Evolutionary conservation across 2,329 filamentous ascomycete genomes (phyloP).

Genomic region (Colletotrichum kahawae): DNA sequence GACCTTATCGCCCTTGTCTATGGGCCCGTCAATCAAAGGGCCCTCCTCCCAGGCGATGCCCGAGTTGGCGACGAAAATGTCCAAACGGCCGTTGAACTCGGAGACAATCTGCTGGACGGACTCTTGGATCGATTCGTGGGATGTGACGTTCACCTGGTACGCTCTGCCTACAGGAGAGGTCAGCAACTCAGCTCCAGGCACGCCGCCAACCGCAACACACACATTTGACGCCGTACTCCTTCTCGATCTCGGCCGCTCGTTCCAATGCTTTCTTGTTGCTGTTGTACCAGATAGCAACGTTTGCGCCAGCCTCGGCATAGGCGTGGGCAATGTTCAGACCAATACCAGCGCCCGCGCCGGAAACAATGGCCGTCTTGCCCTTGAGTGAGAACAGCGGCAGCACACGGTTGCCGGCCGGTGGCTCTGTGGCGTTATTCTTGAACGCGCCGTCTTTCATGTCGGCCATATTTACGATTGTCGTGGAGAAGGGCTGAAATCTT

Average conservation of each 20-base stretch:
- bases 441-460: conserved; percentile 56
- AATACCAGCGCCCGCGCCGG: conserved; percentile 71
- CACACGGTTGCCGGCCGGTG: conserved; percentile 54
- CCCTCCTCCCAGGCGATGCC: conserved; percentile 77
- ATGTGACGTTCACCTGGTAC: conserved; percentile 66
- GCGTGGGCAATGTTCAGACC: conserved; percentile 68
- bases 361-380: conserved; percentile 72
- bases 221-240: conserved; percentile 72
- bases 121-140: conserved; percentile 54
- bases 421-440: conserved; percentile 58
- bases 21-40: conserved; percentile 66
- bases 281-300: conserved; percentile 77
- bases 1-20: conserved; percentile 70
- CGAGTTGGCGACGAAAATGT: conserved; percentile 81
- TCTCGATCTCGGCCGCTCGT: conserved; percentile 66
- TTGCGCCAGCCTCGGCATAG: conserved; percentile 72
- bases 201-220: conserved; percentile 32
- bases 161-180: conserved; percentile 52
- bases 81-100: conserved; percentile 77
- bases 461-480: conserved; percentile 34
- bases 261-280: conserved; percentile 68
- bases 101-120: conserved; percentile 58
- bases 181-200: background rate
- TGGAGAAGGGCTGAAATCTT: conserved; percentile 17
- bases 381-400: conserved; percentile 72